A percentile compares a stretch with the other conserved stretches of the same genome.
phyloP scores from a whole-genome alignment of 2,329 filamentous ascomycete species.

The Karstenula rhodostoma region DNA sequence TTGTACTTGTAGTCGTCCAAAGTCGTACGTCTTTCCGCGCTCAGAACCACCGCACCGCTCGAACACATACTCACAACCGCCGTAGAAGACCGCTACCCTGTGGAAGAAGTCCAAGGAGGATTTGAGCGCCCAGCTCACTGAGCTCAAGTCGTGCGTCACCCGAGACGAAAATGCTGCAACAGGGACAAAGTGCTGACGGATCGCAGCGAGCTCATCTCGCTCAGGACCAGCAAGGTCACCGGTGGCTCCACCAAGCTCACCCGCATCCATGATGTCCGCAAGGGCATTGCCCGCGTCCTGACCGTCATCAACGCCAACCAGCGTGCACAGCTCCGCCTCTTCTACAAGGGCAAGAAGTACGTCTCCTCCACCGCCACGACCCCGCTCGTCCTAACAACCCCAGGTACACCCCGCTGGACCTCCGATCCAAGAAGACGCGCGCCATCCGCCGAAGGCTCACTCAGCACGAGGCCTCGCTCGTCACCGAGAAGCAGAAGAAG shows the following conservation, averaged over 20 bases:
- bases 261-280: conserved; percentile 87
- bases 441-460: conserved; percentile 96
- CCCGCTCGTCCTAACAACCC: conserved; percentile 29
- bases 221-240: conserved; percentile 98
- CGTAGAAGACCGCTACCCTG: conserved; percentile 84
- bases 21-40: conserved; percentile 61
- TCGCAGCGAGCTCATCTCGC: conserved; percentile 80
- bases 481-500: conserved; percentile 97
- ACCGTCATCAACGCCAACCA: conserved; percentile 99
- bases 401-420: conserved; percentile 90
- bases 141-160: conserved; percentile 49
- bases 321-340: conserved; percentile 88
- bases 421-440: conserved; percentile 97
- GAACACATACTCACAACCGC: conserved; percentile 44
- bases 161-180: conserved; percentile 10
- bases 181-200: conserved; percentile 41
- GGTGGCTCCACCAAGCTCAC: conserved; percentile 91
- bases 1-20: conserved; percentile 64
- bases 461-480: conserved; percentile 84
- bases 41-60: conserved; percentile 35
- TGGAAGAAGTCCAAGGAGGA: conserved; percentile 99
- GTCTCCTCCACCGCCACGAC: conserved; percentile 24
- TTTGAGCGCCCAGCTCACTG: conserved; percentile 73
- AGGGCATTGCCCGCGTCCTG: conserved; percentile 98
- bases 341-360: conserved; percentile 99